Base-by-base conservation (phyloP, 2,329 filamentous ascomycete species). In the Capronia americana region DNA sequence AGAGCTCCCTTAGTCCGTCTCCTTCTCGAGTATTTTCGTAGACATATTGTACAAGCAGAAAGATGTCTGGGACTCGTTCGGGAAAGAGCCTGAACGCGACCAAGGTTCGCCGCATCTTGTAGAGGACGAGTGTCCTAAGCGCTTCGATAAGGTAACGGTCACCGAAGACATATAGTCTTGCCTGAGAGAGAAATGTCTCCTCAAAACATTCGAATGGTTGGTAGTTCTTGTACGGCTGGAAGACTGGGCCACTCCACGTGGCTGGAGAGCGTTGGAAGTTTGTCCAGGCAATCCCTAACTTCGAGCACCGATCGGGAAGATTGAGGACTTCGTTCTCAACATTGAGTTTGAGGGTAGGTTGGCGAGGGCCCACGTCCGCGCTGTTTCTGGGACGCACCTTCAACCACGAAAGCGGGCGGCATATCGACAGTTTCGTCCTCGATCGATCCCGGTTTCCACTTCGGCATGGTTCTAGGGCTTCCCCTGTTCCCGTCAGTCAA, bases 91-190 rank as follows among this genome's bases (percentile, higher is more conserved):
- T 73, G 57, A 77, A 78, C 0, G 64, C 30, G 7, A 67, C 67
- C 24, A 81, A 67, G 1, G 72, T 75, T 5, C 72, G 65, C 30
- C 75, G 73, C 38, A 81, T 68, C 66, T 79, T 79, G 32, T 70
- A 63, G 1, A 78, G 62, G 23, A 74, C 71, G 6, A 78, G 68
- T 1, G 67, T 65, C 59, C 72, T 65, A 26, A 81, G 74, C 1
- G 69, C 32, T 6, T 74, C 53, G 24, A 80, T 78, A 28, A 75
- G 72, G 68, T 79, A 80, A 44, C 74, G 78, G 61, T 83, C 78
- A 1, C 79, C 77, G n/a, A 82, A 73, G 2, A 78, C 73, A 55
- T 79, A 81, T 6, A 82, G 66, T n/a, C 71, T 73, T 1, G 77
- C 79, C 66, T 80, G 79, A 14, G 72, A 74, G 3, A 81, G 71